Evolutionary conservation across 208 protist genomes (phyloP), one percentile per base, ranked within the genome.

Genomic region (Sergeia podlipaevii): DNA sequence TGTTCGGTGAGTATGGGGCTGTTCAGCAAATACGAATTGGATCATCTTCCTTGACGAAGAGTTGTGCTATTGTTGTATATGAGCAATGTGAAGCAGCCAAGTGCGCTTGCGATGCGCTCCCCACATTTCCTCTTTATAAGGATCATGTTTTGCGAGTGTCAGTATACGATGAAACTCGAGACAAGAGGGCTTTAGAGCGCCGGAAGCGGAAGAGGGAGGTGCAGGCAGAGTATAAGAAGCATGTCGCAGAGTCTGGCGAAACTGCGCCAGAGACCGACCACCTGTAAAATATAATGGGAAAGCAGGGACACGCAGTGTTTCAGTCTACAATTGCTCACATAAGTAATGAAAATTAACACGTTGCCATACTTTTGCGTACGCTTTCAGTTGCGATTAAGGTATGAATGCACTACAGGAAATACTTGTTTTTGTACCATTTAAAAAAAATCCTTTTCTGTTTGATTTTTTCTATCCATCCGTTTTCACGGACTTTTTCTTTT

Each of bases 61-160:
- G 82, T 0, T 94, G 80, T 54, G 81, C 77, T 37, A 89, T 94
- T 70, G 76, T 94, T 26, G 80, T 94, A 1, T 94, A 94, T 47
- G 82, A 94, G 63, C 70, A 80, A 13, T 94, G 87, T 51, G 87
- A 94, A n/a, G 56, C 80, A 2, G 82, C 87, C 2, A 65, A 66
- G 38, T 65, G 70, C 10, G 87, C 87, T 3, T 65, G 89, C 4
- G 59, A 67, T 13, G 71, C 68, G n/a, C 53, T 94, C 21, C 76
- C 90, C 71, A 75, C 82, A 23, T 91, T 84, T 46, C 68, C 71
- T 20, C 64, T 91, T 20, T 67, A 72, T 27, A 89, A 89, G 24
- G 72, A 83, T 39, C 64, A 77, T 15, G 61, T 74, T 4, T 67
- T 94, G n/a, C 69, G 76, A 13, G 78, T 94, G 1, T 74, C 80